Evolutionary conservation across 495 filamentous ascomycete genomes (phyloP).

Genomic region (Penicillium macrosclerotiorum): DNA sequence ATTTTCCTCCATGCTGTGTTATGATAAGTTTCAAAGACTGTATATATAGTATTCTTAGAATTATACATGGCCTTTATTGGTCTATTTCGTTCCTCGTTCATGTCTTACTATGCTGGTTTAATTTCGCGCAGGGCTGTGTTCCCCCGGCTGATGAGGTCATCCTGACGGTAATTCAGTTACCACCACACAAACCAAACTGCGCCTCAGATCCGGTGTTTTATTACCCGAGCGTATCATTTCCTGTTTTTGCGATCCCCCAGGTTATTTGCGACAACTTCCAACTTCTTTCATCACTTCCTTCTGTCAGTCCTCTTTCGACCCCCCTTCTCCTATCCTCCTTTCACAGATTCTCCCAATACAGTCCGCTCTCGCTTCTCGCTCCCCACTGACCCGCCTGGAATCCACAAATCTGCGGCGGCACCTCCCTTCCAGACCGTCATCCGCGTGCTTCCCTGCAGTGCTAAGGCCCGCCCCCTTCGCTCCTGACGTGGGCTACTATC

Average conservation of each 20-base stretch:
- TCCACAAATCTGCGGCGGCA: constrained; percentile 3
- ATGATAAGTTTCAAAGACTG: neutral
- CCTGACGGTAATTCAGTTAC: too few species aligned
- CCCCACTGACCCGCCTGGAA: too few species aligned
- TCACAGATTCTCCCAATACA: neutral
- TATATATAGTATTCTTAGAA: constrained; percentile 4
- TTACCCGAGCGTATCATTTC: too few species aligned
- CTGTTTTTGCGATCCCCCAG: too few species aligned
- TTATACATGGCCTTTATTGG: too few species aligned
- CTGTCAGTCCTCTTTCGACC: constrained; percentile 4
- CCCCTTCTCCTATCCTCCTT: neutral
- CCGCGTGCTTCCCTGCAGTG: constrained; percentile 27
- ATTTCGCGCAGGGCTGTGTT: too few species aligned
- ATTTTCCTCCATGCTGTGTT: too few species aligned
- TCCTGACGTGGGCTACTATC: constrained; percentile 42
- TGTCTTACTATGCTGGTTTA: too few species aligned
- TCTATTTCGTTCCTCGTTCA: too few species aligned
- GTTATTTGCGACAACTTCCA: neutral
- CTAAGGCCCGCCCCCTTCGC: constrained; percentile 18
- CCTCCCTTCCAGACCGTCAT: constrained; percentile 21
- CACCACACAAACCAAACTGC: too few species aligned
- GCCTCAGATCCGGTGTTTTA: too few species aligned
- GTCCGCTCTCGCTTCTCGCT: constrained; percentile 4
- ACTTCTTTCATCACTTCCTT: constrained; percentile 5
- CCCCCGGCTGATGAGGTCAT: too few species aligned